Percentiles rank a stretch among this genome's conserved stretches.
Evolutionary conservation across 2,329 filamentous ascomycete species (phyloP).

Genomic region (Fusarium gaditjirri): DNA sequence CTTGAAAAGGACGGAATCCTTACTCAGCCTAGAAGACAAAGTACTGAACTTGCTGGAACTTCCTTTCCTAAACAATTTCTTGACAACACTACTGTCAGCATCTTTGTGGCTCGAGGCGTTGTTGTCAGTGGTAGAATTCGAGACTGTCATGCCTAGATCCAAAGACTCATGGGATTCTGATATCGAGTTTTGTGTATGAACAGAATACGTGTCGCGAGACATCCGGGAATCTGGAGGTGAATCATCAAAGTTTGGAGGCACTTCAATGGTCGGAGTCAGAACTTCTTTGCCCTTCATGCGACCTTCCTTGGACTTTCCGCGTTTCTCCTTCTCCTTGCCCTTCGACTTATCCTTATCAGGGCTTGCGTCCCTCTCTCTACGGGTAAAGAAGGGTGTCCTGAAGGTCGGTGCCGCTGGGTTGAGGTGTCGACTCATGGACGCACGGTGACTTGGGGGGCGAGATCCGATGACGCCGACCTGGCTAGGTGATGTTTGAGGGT

Average conservation of each 20-base stretch:
- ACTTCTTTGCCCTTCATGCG: slow-evolving; percentile 53
- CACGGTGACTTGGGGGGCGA: slow-evolving; percentile 63
- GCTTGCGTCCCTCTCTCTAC: slow-evolving; percentile 51
- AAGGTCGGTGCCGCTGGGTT: slow-evolving; percentile 94
- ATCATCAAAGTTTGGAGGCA: slow-evolving; percentile 53
- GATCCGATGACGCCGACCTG: slow-evolving; percentile 83
- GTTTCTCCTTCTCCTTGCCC: slow-evolving; percentile 50
- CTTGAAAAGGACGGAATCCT: slow-evolving; percentile 66
- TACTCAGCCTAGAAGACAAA: slow-evolving; percentile 66
- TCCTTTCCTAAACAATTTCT: slow-evolving; percentile 72
- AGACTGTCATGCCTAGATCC: slow-evolving; percentile 64
- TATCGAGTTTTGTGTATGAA: slow-evolving; percentile 68
- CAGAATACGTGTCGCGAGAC: slow-evolving; percentile 66
- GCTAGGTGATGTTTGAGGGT: slow-evolving; percentile 64
- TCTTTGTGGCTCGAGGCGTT: slow-evolving; percentile 58
- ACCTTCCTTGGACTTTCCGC: slow-evolving; percentile 49
- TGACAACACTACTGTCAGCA: slow-evolving; percentile 67
- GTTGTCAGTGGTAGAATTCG: slow-evolving; percentile 67
- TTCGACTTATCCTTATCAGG: slow-evolving; percentile 38
- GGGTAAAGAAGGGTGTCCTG: slow-evolving; percentile 74
- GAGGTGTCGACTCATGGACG: slow-evolving; percentile 68
- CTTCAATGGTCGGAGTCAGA: slow-evolving; percentile 53
- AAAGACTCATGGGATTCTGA: slow-evolving; percentile 70
- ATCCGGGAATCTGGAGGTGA: slow-evolving; percentile 64
- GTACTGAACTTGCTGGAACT: slow-evolving; percentile 72